Conservation (phyloP, 2,329 filamentous ascomycete genomes). For the Phaeosphaeriaceae sp. region DNA sequence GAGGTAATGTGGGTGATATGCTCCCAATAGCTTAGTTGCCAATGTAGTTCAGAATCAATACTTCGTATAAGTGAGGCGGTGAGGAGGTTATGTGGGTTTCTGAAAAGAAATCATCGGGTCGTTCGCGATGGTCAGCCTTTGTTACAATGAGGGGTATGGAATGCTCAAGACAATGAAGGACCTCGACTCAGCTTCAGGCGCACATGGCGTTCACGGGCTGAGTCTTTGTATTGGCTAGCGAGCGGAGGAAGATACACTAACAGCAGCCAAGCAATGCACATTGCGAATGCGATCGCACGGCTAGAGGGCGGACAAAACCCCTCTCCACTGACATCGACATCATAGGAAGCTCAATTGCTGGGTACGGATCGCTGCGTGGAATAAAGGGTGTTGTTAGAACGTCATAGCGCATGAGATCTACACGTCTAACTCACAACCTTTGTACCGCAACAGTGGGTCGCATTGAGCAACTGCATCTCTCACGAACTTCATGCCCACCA, state of each 20-base stretch:
- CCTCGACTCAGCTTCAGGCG: not conserved
- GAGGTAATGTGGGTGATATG: not conserved
- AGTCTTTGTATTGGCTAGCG: slow-evolving; percentile 2
- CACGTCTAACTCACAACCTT: not conserved
- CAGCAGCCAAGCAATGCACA: slow-evolving; percentile 1
- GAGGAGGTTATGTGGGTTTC: not conserved
- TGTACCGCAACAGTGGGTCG: not conserved
- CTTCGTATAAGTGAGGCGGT: not conserved
- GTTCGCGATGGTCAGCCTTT: not conserved
- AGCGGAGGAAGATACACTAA: not conserved
- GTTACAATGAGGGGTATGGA: not conserved
- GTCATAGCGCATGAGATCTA: not conserved
- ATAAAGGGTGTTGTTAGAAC: not conserved
- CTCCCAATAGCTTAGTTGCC: not conserved
- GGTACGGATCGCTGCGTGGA: not conserved
- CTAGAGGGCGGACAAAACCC: not conserved
- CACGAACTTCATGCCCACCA: not conserved
- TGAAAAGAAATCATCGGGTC: not conserved
- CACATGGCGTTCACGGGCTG: slow-evolving; percentile 3
- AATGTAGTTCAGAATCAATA: slow-evolving; percentile 1
- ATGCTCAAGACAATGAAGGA: not conserved
- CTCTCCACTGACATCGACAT: not conserved
- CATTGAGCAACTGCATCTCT: not conserved
- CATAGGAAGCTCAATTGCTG: not conserved
- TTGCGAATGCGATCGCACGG: not conserved